Evolutionary conservation across 495 filamentous ascomycete genomes (phyloP).

Genomic region (Thozetella sp.): DNA sequence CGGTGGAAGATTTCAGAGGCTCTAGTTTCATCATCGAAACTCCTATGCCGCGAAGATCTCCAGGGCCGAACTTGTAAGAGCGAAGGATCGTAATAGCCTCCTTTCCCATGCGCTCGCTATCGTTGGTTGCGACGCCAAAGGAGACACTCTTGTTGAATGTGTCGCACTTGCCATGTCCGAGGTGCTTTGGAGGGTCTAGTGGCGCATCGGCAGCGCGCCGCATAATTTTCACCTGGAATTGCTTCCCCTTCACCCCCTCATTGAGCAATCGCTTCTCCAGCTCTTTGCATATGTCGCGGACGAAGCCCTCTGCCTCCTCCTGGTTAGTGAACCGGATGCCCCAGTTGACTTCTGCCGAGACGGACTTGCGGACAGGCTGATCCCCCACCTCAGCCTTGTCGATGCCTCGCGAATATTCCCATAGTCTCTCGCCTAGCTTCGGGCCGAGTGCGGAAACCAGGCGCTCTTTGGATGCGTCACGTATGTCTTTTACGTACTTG

Average conservation of each 20-base stretch:
- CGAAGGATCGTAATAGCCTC: constrained; percentile 83
- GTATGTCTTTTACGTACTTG: constrained; percentile 79
- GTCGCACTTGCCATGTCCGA: constrained; percentile 95
- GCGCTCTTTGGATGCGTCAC: constrained; percentile 72
- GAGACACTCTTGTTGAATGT: constrained; percentile 82
- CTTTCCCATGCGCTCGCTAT: constrained; percentile 66
- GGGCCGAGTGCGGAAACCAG: constrained; percentile 75
- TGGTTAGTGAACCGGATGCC: constrained; percentile 92
- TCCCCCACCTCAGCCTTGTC: constrained; percentile 87
- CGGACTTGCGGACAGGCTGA: constrained; percentile 77
- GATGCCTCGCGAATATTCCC: constrained; percentile 88
- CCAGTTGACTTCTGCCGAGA: constrained; percentile 98
- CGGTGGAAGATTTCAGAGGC: constrained; percentile 57
- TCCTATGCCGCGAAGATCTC: constrained; percentile 87
- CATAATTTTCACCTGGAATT: constrained; percentile 94
- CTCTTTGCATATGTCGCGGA: constrained; percentile 80
- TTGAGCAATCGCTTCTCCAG: constrained; percentile 77
- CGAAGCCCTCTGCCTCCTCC: constrained; percentile 86
- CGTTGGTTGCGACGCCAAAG: constrained; percentile 82
- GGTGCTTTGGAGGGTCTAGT: constrained; percentile 88
- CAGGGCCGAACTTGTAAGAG: constrained; percentile 82
- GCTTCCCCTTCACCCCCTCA: constrained; percentile 81
- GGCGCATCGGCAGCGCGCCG: constrained; percentile 82
- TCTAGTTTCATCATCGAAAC: constrained; percentile 93
- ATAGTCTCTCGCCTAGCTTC: constrained; percentile 91